Evolutionary conservation across 495 filamentous ascomycete species (phyloP).

Genomic region (Penicillium ochrochloron): DNA sequence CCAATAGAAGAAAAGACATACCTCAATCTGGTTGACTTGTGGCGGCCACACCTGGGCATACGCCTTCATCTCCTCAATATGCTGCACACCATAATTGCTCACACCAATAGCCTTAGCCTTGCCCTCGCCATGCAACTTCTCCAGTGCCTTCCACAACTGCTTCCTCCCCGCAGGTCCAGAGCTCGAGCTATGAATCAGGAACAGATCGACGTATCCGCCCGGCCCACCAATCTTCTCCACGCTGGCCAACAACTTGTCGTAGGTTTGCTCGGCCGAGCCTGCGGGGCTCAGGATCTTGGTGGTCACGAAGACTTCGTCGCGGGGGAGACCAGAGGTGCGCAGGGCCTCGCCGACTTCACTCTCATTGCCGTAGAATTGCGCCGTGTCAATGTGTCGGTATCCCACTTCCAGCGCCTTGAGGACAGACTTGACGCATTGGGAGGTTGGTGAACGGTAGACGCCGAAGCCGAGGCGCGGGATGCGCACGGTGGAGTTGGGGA

Average conservation of each 20-base stretch:
- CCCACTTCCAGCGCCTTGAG: slow-evolving; percentile 64
- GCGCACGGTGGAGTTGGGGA: slow-evolving; percentile 55
- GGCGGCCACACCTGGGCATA: slow-evolving; percentile 68
- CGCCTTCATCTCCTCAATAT: slow-evolving; percentile 65
- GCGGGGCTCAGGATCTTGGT: slow-evolving; percentile 66
- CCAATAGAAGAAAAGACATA: slow-evolving; percentile 29
- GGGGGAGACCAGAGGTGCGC: slow-evolving; percentile 54
- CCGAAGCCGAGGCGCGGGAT: slow-evolving; percentile 78
- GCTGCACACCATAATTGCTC: slow-evolving; percentile 67
- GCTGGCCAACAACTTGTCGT: slow-evolving; percentile 61
- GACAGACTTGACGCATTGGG: slow-evolving; percentile 59
- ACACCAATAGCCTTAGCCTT: slow-evolving; percentile 68
- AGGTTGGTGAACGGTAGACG: slow-evolving; percentile 62
- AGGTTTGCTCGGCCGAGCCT: slow-evolving; percentile 61
- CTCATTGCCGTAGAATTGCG: slow-evolving; percentile 74
- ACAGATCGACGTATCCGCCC: slow-evolving; percentile 70
- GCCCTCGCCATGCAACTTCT: slow-evolving; percentile 61
- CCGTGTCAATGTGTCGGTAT: slow-evolving; percentile 76
- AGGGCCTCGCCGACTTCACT: slow-evolving; percentile 66
- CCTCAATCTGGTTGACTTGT: slow-evolving; percentile 73
- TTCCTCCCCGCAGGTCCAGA: slow-evolving; percentile 57
- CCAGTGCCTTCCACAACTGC: slow-evolving; percentile 68
- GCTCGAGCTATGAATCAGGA: slow-evolving; percentile 68
- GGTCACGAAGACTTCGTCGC: slow-evolving; percentile 66
- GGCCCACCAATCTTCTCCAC: slow-evolving; percentile 63